Evolutionary conservation across 495 filamentous ascomycete genomes (phyloP).

Genomic region (Tetracladium marchalianum): DNA sequence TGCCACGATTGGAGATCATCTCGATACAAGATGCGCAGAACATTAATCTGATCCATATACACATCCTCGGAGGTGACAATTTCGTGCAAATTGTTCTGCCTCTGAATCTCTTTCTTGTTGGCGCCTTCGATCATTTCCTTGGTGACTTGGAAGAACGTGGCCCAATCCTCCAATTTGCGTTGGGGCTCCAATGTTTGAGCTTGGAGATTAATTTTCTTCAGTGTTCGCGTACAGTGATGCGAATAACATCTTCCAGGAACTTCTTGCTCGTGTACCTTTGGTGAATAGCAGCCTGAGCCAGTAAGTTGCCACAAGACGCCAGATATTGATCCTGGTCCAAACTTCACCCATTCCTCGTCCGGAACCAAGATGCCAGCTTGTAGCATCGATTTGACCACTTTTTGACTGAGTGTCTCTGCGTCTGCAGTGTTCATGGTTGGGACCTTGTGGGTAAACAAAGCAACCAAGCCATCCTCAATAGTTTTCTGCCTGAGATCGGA

Average conservation of each 20-base stretch:
- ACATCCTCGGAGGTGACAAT: constrained; percentile 89
- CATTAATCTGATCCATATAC: constrained; percentile 79
- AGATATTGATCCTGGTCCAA: constrained; percentile 61
- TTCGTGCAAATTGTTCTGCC: constrained; percentile 92
- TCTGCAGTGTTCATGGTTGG: constrained; percentile 98
- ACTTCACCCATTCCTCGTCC: constrained; percentile 98
- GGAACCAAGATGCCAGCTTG: constrained; percentile 66
- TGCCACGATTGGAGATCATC: constrained; percentile 66
- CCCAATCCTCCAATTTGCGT: constrained; percentile 74
- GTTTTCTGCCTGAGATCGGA: constrained; percentile 72
- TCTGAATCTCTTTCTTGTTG: constrained; percentile 79
- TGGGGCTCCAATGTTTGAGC: constrained; percentile 57
- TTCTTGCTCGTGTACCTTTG: constrained; percentile 67
- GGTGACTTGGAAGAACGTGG: constrained; percentile 77
- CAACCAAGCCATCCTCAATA: constrained; percentile 77
- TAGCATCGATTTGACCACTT: constrained; percentile 75
- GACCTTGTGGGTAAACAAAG: constrained; percentile 89
- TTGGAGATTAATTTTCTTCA: constrained; percentile 86
- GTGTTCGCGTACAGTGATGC: constrained; percentile 82
- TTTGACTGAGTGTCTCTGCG: constrained; percentile 75
- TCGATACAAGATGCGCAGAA: constrained; percentile 75
- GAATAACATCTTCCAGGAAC: constrained; percentile 79
- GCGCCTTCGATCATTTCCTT: constrained; percentile 60
- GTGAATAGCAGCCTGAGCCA: constrained; percentile 83
- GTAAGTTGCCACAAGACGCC: constrained; percentile 93